Conservation (phyloP, 2,329 filamentous ascomycete species). For the Scopulariopsis brevicaulis region DNA sequence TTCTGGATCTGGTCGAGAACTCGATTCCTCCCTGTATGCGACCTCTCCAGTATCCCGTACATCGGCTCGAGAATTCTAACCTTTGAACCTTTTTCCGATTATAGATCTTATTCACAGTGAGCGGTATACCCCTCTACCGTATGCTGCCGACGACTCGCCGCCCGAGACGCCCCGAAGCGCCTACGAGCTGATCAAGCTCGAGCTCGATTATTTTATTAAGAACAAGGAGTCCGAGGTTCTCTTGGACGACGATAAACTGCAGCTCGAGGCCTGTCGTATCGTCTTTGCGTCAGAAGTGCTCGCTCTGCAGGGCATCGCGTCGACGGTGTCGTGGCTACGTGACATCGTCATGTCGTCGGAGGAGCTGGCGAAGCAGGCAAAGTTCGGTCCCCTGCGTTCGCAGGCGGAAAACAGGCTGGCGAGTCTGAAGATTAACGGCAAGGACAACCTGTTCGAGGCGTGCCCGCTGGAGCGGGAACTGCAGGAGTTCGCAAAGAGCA, state of each 20-base stretch:
- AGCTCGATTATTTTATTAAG: conserved; percentile 39
- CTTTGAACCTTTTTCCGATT: conserved; percentile 11
- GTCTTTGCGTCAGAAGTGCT: conserved; percentile 41
- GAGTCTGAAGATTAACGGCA: conserved; percentile 43
- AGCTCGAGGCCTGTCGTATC: conserved; percentile 47
- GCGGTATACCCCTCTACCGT: conserved; percentile 43
- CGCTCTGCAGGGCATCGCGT: conserved; percentile 24
- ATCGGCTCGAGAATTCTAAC: conserved; percentile 26
- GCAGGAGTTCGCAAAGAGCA: conserved; percentile 39
- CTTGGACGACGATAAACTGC: conserved; percentile 37
- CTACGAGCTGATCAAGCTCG: conserved; percentile 50
- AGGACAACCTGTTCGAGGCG: conserved; percentile 43
- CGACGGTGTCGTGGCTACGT: conserved; percentile 40
- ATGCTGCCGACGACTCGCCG: conserved; percentile 30
- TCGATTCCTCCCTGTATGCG: conserved; percentile 53
- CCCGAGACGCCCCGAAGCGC: conserved; percentile 39
- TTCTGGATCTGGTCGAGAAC: conserved; percentile 54
- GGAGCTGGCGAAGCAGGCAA: conserved; percentile 27
- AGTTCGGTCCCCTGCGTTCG: conserved; percentile 33
- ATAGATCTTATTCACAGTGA: conserved; percentile 55
- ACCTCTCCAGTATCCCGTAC: conserved; percentile 21
- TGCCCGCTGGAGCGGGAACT: conserved; percentile 45
- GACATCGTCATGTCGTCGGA: conserved; percentile 43
- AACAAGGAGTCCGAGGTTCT: conserved; percentile 29
- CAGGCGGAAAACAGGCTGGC: conserved; percentile 34